A percentile compares a stretch with the other conserved stretches of the same genome.
Conservation (phyloP, 1,284 basidiomycete species). For the Blastosporella zonata region DNA sequence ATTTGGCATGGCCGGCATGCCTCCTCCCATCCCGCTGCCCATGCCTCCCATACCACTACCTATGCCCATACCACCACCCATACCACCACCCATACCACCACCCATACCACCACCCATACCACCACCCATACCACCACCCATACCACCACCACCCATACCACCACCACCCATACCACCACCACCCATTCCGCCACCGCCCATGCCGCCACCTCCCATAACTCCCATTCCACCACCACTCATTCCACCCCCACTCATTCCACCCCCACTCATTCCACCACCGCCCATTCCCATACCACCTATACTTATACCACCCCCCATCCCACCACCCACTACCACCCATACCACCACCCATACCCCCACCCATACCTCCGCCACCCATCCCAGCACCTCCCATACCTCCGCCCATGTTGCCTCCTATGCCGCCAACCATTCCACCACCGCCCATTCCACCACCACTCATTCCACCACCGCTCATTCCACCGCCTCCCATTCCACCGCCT, state of each 20-base stretch:
- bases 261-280: conserved; percentile 6
- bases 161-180: conserved; percentile 20
- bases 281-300: conserved; percentile 12
- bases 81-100: conserved; percentile 18
- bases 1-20: conserved; percentile 26
- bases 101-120: conserved; percentile 8
- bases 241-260: conserved; percentile 2
- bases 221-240: neutral
- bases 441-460: conserved; percentile 14
- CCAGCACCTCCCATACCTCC: conserved; percentile 22
- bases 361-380: conserved; percentile 16
- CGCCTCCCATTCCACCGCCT: conserved; percentile 15
- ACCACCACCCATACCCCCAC: conserved; percentile 16
- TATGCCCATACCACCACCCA: conserved; percentile 12
- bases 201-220: conserved; percentile 25
- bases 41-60: conserved; percentile 7
- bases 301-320: conserved; percentile 20
- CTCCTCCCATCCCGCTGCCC: conserved; percentile 18
- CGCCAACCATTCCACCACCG: conserved; percentile 6
- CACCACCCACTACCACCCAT: conserved; percentile 12
- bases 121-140: conserved; percentile 14
- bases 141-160: conserved; percentile 13
- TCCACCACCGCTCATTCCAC: conserved; percentile 22
- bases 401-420: conserved; percentile 21
- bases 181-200: conserved; percentile 14